Conservation (phyloP, 371 early-diverging fungal genomes). For the Haplosporangium sp. region DNA sequence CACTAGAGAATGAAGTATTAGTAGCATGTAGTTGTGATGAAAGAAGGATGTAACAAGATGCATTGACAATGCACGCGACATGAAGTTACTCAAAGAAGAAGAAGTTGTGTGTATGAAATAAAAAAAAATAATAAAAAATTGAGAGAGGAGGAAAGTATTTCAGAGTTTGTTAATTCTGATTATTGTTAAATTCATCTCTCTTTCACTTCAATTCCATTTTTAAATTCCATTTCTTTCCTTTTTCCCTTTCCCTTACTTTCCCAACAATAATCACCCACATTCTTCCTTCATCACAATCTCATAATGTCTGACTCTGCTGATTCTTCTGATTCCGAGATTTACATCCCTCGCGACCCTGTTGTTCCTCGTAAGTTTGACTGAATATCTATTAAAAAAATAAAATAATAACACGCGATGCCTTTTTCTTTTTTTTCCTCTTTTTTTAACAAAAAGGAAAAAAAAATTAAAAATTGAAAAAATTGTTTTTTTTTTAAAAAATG, state of each 20-base stretch:
- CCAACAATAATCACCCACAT: not conserved
- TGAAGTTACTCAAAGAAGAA: not conserved
- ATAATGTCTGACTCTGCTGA: constrained; percentile 47
- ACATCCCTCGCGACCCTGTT: constrained; percentile 55
- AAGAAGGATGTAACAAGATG: not conserved
- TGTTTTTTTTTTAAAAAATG: not conserved
- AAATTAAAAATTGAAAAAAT: constrained; percentile 13
- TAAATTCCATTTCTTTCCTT: not conserved
- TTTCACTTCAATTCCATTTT: not conserved
- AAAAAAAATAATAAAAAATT: not conserved
- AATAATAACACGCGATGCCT: not conserved
- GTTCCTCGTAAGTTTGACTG: constrained; percentile 41
- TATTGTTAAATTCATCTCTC: not conserved
- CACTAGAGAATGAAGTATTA: constrained; percentile 9
- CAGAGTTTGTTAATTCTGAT: not conserved
- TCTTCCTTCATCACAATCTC: not conserved
- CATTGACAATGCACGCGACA: not conserved
- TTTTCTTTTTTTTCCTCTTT: constrained; percentile 9
- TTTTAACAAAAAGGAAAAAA: constrained; percentile 3
- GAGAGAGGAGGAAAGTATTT: not conserved
- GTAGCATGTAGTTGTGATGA: not conserved
- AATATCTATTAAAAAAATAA: not conserved
- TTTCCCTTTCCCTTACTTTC: not conserved
- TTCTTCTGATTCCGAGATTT: constrained; percentile 55
- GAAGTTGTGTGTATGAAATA: not conserved